Evolutionary conservation across 164 flowering plant species (phyloP).

Genomic region (Sextonia rubra): DNA sequence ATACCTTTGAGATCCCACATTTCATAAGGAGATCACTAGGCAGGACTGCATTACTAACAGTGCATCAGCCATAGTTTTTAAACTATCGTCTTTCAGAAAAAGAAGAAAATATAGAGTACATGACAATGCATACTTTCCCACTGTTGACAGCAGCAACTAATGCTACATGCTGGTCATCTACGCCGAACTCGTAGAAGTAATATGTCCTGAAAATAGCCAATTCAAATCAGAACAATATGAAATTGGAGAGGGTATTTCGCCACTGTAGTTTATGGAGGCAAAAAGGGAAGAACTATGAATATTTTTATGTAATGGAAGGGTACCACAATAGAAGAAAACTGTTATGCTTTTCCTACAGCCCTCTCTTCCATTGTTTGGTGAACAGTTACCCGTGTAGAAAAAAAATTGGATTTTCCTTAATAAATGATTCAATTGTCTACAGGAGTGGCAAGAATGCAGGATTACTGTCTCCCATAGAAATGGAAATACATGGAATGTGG

Average conservation of each 20-base stretch:
- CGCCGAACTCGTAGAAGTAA: conserved; percentile 84
- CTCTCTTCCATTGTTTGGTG: no score
- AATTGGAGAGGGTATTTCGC: background rate
- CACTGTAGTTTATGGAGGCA: background rate
- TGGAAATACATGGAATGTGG: no score
- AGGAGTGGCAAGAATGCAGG: no score
- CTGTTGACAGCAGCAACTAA: conserved; percentile 73
- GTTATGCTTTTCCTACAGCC: no score
- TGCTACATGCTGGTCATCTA: conserved; percentile 68
- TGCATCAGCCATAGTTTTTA: no score
- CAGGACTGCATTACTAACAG: background rate
- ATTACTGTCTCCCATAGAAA: no score
- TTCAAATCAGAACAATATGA: background rate
- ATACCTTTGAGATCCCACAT: background rate
- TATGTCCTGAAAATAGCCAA: conserved; percentile 56
- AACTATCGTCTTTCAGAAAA: background rate
- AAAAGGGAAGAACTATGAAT: background rate
- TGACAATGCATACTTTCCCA: conserved; percentile 59
- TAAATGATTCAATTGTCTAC: no score
- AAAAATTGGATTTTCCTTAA: no score
- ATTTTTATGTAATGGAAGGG: no score
- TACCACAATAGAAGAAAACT: no score
- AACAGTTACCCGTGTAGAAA: no score
- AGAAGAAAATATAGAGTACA: background rate
- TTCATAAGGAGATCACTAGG: background rate